Base-by-base conservation (phyloP, 2,329 filamentous ascomycete species). In the Xylogone sp. region DNA sequence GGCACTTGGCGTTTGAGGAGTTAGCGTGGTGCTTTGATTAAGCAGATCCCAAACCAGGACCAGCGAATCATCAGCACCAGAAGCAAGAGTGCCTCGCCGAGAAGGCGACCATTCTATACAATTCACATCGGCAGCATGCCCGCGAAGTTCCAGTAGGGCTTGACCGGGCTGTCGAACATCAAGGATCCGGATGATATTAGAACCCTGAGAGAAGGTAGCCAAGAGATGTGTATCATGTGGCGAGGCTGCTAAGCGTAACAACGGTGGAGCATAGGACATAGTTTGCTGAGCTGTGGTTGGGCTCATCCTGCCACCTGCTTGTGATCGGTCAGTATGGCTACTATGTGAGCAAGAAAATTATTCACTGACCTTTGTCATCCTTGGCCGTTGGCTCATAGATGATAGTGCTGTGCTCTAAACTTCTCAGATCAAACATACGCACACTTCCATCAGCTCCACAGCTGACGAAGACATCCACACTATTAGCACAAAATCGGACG, bases 341-440 rank as follows among this genome's bases (percentile, higher is more conserved):
- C 8, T 19, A 49, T 43, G 47, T 63, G 49, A 63, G 56, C 18
- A 49, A 22, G 9, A 18, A 22, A 29, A 21, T 22, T 12, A 16
- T 39, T 16, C 20, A 65, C 73, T 58, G 74, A 90, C 88, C 80
- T 75, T 82, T 74, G 43, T 86, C 83, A 55, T 87, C 85, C 72
- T 97, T 97, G 59, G 91, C 88, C 0, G 90, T 93, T 3, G 94
- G 94, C 70, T 99, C 94, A 68, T 99, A 99, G 58, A 99, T 99
- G 68, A 99, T 99, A 47, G 94, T 99, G 59, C 92, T 97, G 69
- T 99, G 94, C 68, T 99, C 94, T 49, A 99, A 74, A 69, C 93
- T 97, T 65, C 94, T 84, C 55, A 99, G 76, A 70, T 99, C 94
- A 71, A 99, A 99, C 94, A 99, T 99, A 62, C 94, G 84, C 21